Evolutionary conservation across 1,284 basidiomycete species (phyloP).

Genomic region (Singerocomus rubriflavus): DNA sequence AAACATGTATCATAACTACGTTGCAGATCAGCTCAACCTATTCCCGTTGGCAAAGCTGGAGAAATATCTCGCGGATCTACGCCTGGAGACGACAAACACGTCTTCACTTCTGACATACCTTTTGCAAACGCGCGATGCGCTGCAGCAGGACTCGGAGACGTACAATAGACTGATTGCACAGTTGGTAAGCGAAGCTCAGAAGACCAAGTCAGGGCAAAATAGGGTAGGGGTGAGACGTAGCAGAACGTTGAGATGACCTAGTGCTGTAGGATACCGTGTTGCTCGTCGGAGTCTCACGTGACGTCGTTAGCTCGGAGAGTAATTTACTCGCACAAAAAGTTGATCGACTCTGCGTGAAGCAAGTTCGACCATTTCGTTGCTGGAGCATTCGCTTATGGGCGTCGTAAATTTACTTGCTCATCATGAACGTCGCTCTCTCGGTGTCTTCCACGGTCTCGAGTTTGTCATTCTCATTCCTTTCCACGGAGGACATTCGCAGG

Average conservation of each 20-base stretch:
- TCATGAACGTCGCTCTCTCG: slow-evolving; percentile 93
- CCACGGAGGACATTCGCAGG: slow-evolving; percentile 85
- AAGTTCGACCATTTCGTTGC: not conserved
- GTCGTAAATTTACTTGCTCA: not conserved
- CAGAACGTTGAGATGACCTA: slow-evolving; percentile 37
- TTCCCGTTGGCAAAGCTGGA: slow-evolving; percentile 67
- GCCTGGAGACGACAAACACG: slow-evolving; percentile 65
- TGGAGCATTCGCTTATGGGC: not conserved
- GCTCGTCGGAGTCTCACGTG: slow-evolving; percentile 17
- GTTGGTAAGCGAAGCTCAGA: slow-evolving; percentile 79
- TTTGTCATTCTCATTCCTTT: slow-evolving; percentile 94
- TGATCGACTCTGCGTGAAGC: slow-evolving; percentile 10
- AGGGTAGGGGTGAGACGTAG: slow-evolving; percentile 48
- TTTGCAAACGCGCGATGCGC: slow-evolving; percentile 77
- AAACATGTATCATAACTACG: slow-evolving; percentile 3
- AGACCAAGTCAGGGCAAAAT: slow-evolving; percentile 63
- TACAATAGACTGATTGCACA: slow-evolving; percentile 81
- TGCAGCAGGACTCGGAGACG: slow-evolving; percentile 85
- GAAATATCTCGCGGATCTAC: slow-evolving; percentile 62
- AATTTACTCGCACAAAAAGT: slow-evolving; percentile 11
- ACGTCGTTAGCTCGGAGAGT: slow-evolving; percentile 1
- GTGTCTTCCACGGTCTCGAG: slow-evolving; percentile 82
- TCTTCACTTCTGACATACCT: slow-evolving; percentile 76
- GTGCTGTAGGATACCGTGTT: not conserved
- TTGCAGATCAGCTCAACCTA: slow-evolving; percentile 65